Evolutionary conservation across 2,329 filamentous ascomycete genomes (phyloP), one percentile per base, ranked within the genome.

Genomic region (Bipolaris gigantea): DNA sequence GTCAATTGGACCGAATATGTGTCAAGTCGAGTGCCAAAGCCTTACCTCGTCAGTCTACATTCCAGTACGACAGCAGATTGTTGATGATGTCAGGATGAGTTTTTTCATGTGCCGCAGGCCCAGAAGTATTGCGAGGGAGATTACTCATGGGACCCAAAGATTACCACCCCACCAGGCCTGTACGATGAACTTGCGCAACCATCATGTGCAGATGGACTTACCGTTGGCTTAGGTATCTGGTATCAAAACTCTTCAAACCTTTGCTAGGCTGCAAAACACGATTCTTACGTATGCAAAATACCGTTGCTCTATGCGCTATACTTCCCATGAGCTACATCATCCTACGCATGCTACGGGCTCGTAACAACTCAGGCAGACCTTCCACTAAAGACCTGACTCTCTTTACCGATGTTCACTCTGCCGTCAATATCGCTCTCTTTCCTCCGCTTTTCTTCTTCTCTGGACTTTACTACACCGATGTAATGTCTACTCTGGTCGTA

Each of bases 391-490:
- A 67, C 51, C 73, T 30, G 77, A 80, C 64, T 2, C 39, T 43
- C 21, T 15, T 63, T 68, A 77, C 64, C 35, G 65, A 73, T 4
- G 70, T 82, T 23, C 85, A 90, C 62, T 86, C 85, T 0, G 89
- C 88, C 2, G 68, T 94, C 61, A 96, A 97, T 62, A 84, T 96
- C 36, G 85, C 85, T 16, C 79, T 96, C 0, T 97, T 97, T 58
- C 94, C 94, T 0, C 85, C 92, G 0, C 73, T 99, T 0, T 97
- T 96, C 80, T 99, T 99, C 81, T 99, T 99, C 75, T 94, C 91
- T 0, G 92, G 85, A 0, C 79, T 99, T 7, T 99, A 96, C 74
- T 99, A 99, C 73, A 99, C 94, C 0, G 94, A 99, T 73, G 83
- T 97, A 2, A 81, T 89, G 46, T 95, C 93, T 0, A 89, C 92